A percentile compares a stretch with the other conserved stretches of the same genome.
Evolutionary conservation across 73 alveolate species (phyloP).

Genomic region (Uronychia binucleata): DNA sequence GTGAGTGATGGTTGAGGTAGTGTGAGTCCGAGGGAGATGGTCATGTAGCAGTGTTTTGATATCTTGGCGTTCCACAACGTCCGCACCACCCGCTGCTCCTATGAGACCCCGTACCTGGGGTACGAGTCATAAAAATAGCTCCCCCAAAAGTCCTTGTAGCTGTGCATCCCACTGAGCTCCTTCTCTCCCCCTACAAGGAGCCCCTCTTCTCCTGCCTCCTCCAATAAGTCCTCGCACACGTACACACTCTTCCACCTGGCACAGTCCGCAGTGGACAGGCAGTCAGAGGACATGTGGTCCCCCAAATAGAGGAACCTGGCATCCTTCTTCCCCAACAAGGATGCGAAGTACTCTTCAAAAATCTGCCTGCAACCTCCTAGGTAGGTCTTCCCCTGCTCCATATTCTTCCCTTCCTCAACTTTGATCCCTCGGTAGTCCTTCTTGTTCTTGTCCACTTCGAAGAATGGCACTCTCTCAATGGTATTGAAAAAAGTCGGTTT

Average conservation of each 20-base stretch:
- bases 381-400: neutral
- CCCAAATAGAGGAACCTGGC: conserved; percentile 9
- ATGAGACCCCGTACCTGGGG: neutral
- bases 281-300: conserved; percentile 1
- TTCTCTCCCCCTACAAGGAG: neutral
- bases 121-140: neutral
- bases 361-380: conserved; percentile 7
- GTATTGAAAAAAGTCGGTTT: conserved; percentile 11
- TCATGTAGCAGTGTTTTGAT: neutral
- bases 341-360: conserved; percentile 10
- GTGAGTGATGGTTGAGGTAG: no score
- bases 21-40: neutral
- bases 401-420: neutral
- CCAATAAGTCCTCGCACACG: neutral
- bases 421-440: conserved; percentile 3
- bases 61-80: neutral
- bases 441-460: neutral
- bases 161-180: neutral
- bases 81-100: neutral
- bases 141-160: neutral
- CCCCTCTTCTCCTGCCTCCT: neutral
- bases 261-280: neutral
- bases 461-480: neutral
- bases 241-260: neutral
- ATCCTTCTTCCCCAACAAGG: conserved; percentile 6